These are phyloP conservation scores for Auriscalpium orientale DNA, from an alignment of 768 basidiomycete genomes.

Conservation along the genomic window DNA sequence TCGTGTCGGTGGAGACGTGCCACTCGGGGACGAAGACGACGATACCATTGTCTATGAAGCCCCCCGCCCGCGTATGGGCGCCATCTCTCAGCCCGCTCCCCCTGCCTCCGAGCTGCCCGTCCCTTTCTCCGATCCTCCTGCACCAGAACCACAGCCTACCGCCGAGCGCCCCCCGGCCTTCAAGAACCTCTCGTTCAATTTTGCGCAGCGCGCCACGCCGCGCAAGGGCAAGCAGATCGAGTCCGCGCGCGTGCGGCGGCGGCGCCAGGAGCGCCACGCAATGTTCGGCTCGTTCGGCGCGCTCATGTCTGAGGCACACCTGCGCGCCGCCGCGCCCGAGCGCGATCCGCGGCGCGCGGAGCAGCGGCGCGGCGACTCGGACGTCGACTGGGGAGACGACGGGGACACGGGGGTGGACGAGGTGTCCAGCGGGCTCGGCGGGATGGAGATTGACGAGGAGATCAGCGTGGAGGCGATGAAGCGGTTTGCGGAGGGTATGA, in stretches of 20 bases:
- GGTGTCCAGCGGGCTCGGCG: slow-evolving; percentile 34
- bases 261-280: slow-evolving; percentile 19
- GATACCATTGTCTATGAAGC: slow-evolving; percentile 75
- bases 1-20: slow-evolving; percentile 1
- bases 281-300: slow-evolving; percentile 47
- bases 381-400: slow-evolving; percentile 61
- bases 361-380: slow-evolving; percentile 55
- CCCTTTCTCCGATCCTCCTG: not conserved
- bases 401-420: slow-evolving; percentile 27
- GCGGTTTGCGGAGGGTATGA: slow-evolving; percentile 44
- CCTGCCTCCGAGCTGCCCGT: not conserved
- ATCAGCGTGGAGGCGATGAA: slow-evolving; percentile 44
- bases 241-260: not conserved
- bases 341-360: slow-evolving; percentile 37
- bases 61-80: slow-evolving; percentile 48
- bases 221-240: slow-evolving; percentile 19
- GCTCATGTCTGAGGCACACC: slow-evolving; percentile 43
- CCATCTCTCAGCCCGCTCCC: not conserved
- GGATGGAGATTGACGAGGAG: slow-evolving; percentile 63
- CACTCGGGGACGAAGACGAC: slow-evolving; percentile 33
- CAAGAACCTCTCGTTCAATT: slow-evolving; percentile 29
- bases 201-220: slow-evolving; percentile 22
- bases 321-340: slow-evolving; percentile 29
- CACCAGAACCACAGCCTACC: not conserved
- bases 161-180: slow-evolving; percentile 17